Conservation (phyloP, 2,329 filamentous ascomycete genomes). For the Apiospora phragmitis region DNA sequence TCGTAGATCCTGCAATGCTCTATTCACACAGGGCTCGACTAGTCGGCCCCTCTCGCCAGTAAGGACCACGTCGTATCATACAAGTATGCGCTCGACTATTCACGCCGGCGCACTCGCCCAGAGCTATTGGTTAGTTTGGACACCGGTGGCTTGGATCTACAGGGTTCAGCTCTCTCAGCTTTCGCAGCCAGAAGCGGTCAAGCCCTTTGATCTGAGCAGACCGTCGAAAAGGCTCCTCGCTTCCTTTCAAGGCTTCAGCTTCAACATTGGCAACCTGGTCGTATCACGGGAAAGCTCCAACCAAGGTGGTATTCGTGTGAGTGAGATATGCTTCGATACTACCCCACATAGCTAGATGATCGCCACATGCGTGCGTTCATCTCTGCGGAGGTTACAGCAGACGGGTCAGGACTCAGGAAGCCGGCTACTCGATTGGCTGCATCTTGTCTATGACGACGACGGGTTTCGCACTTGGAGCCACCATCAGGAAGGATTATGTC, state of each 20-base stretch:
- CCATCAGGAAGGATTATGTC: not conserved
- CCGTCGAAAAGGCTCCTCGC: not conserved
- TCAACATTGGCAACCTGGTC: not conserved
- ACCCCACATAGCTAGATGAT: not conserved
- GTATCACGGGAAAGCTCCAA: not conserved
- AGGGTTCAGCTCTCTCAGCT: not conserved
- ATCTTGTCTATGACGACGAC: not conserved
- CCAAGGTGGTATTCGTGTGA: not conserved
- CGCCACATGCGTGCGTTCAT: not conserved
- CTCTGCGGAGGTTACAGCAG: not conserved
- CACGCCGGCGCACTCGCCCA: not conserved
- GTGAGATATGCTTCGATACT: not conserved
- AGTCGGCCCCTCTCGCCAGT: not conserved
- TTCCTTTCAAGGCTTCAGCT: not conserved
- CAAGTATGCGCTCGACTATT: not conserved
- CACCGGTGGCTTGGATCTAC: not conserved
- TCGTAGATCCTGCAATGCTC: not conserved
- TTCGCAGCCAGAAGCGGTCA: not conserved
- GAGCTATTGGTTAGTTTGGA: not conserved
- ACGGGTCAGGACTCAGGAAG: not conserved
- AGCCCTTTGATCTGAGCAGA: not conserved
- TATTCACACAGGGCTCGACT: not conserved
- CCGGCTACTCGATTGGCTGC: not conserved
- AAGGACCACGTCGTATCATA: not conserved
- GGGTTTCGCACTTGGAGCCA: not conserved